Percentiles rank a stretch among this genome's conserved stretches.
Evolutionary conservation across 306 rosid species (phyloP).

Genomic region (Glycyrrhiza uralensis): DNA sequence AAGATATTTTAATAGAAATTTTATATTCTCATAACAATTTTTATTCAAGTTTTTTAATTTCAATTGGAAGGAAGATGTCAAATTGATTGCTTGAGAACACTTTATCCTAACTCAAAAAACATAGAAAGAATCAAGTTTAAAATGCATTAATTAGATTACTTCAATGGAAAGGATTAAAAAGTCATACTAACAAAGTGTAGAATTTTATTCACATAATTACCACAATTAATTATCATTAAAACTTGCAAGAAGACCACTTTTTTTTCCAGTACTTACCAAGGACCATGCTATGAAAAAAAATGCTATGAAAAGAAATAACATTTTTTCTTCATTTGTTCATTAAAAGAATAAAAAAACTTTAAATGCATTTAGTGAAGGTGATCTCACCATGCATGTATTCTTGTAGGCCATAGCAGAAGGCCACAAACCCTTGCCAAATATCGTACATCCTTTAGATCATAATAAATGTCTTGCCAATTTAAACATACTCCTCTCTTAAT

Average conservation of each 20-base stretch:
- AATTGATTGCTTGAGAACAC: no score
- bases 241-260: background rate
- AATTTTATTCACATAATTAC: background rate
- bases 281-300: no score
- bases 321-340: background rate
- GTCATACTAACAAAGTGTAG: background rate
- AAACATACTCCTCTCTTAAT: no score
- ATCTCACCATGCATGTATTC: background rate
- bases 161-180: background rate
- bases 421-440: no score
- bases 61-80: no score
- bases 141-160: no score
- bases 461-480: background rate
- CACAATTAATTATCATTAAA: background rate
- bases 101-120: no score
- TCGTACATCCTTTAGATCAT: background rate
- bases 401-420: background rate
- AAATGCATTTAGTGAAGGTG: background rate
- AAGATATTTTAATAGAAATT: no score
- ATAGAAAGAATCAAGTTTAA: no score
- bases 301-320: background rate
- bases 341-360: background rate
- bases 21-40: no score
- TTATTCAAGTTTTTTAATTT: no score
- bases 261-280: background rate